phyloP scores from a whole-genome alignment of 805 yeast genomes.

The Myxozyma monticola region DNA sequence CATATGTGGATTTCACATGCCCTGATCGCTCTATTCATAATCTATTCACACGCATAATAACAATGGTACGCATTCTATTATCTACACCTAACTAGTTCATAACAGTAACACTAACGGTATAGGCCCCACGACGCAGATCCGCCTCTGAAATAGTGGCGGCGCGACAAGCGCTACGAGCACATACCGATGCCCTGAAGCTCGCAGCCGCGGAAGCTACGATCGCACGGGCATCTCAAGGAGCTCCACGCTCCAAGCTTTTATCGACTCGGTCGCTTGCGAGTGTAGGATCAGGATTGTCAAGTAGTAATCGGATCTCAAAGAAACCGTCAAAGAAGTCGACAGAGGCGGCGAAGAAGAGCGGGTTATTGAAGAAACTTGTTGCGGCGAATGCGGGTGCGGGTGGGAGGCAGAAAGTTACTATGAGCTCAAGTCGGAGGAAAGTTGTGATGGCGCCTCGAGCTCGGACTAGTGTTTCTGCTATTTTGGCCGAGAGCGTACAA shows the following conservation, averaged over 20 bases:
- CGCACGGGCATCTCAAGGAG: constrained; percentile 1
- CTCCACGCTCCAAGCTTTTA: constrained; percentile 5
- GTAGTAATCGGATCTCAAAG: constrained; percentile 2
- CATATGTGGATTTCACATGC: too few relatives aligned
- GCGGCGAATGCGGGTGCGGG: not conserved
- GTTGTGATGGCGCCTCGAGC: constrained; percentile 15
- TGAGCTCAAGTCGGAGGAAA: not conserved
- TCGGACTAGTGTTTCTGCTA: constrained; percentile 1
- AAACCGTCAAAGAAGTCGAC: not conserved
- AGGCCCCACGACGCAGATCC: constrained; percentile 28
- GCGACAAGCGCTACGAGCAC: constrained; percentile 27
- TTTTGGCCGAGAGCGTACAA: not conserved
- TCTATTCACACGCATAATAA: too few relatives aligned
- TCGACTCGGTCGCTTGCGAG: not conserved
- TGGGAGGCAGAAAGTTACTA: not conserved
- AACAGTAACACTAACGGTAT: not conserved
- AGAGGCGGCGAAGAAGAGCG: not conserved
- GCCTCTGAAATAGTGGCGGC: constrained; percentile 19
- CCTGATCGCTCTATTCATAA: too few relatives aligned
- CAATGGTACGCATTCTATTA: too few relatives aligned
- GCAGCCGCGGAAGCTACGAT: constrained; percentile 22
- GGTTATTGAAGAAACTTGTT: constrained; percentile 4
- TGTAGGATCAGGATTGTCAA: not conserved
- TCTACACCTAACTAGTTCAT: not conserved
- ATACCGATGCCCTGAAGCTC: constrained; percentile 21